Base-by-base conservation (phyloP, 2,329 filamentous ascomycete species). In the Paraphoma chrysanthemicola region DNA sequence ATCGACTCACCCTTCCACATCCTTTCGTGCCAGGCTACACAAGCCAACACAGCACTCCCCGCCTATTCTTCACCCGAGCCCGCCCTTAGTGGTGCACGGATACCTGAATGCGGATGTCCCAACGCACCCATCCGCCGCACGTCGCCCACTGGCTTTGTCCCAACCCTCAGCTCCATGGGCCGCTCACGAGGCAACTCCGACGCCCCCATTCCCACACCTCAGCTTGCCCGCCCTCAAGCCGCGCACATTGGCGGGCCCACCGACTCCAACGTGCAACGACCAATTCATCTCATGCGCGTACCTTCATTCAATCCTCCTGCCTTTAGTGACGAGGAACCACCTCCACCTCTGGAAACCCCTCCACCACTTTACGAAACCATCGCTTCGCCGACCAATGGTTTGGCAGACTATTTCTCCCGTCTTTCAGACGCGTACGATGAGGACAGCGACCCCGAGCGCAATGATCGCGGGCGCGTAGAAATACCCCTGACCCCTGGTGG, bases 1-100 rank as follows among this genome's bases (percentile, higher is more conserved):
- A 97, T 97, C 67, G 93, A 97, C 77, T 97, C 93, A 1, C 93
- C 93, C 0, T 94, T 97, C 73, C 94, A 94, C 59, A 92, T 97
- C 44, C 89, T 97, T 46, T 94, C 93, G 60, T 97, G 93, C 79
- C 91, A 91, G 60, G 93, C 93, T n/a, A 96, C 92, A 0, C 91
- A 95, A 73, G 90, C 91, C 48, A 97, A 97, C 76, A 96, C 90
- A 28, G 88, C 88, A 11, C 84, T 97, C 10, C 93, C 93, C 0
- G 90, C 91, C 14, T 97, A 97, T 74, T 88, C 86, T 8, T 84
- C 79, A 53, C 84, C 83, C 9, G 81, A 83, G 56, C 65, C 71
- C 7, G 64, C 63, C 2, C 57, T 68, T 31, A 67, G 66, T 48
- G 66, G 70, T n/a, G 62, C 74, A 12, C 62, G 66, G 14, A 70